Evolutionary conservation across 768 basidiomycete genomes (phyloP).

Genomic region (Lactifluus volemus): DNA sequence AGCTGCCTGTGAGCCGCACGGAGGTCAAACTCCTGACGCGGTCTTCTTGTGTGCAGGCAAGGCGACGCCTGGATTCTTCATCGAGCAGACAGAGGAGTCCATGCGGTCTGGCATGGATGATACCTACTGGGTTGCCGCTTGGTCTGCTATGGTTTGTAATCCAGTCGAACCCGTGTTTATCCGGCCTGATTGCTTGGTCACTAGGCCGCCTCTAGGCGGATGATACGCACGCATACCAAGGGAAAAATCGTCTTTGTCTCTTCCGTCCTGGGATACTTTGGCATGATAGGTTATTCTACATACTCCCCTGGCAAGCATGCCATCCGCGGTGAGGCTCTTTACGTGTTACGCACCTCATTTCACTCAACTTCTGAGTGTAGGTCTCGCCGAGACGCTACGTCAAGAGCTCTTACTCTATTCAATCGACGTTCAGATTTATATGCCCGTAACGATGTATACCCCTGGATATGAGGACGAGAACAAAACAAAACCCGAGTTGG

Average conservation of each 20-base stretch:
- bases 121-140: conserved; percentile 49
- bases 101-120: conserved; percentile 49
- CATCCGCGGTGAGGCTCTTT: conserved; percentile 49
- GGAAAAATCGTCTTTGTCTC: conserved; percentile 73
- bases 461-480: conserved; percentile 75
- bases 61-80: conserved; percentile 61
- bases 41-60: conserved; percentile 75
- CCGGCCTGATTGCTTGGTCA: neutral
- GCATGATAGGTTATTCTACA: conserved; percentile 66
- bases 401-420: conserved; percentile 73
- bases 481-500: conserved; percentile 66
- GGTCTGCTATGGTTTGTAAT: conserved; percentile 38
- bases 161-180: neutral
- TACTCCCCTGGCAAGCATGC: conserved; percentile 86
- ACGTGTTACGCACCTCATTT: neutral
- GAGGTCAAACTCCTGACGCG: conserved; percentile 59
- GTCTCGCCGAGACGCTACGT: conserved; percentile 74
- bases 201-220: conserved; percentile 59
- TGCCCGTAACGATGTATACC: conserved; percentile 73
- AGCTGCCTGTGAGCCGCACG: conserved; percentile 45
- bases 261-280: conserved; percentile 66
- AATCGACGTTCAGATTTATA: conserved; percentile 71
- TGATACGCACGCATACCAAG: conserved; percentile 45
- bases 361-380: conserved; percentile 29
- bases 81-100: conserved; percentile 56